These are phyloP conservation scores for Pythium aristosporum DNA, from an alignment of 352 stramenopile species.

Conservation along the genomic window DNA sequence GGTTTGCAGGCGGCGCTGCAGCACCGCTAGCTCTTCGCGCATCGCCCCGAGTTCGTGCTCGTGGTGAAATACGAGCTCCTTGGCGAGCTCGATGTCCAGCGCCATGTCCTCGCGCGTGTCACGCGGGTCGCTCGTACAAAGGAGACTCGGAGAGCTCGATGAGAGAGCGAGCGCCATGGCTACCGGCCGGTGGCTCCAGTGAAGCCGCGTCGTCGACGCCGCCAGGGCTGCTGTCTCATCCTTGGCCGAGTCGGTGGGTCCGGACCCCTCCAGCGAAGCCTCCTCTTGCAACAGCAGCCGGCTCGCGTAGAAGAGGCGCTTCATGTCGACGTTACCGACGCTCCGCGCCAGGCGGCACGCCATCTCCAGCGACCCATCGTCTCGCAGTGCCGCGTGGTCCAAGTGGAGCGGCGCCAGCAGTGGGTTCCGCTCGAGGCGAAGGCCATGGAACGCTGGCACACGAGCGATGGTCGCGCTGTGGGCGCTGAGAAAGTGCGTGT, in stretches of 20 bases:
- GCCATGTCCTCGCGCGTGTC: slow-evolving; percentile 32
- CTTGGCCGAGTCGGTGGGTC: neutral
- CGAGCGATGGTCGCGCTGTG: slow-evolving; percentile 25
- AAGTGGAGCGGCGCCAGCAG: slow-evolving; percentile 59
- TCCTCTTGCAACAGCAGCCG: slow-evolving; percentile 50
- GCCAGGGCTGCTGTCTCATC: neutral
- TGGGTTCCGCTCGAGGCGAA: slow-evolving; percentile 66
- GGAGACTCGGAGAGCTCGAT: slow-evolving; percentile 10
- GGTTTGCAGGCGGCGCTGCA: slow-evolving; percentile 45
- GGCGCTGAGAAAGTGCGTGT: slow-evolving; percentile 57
- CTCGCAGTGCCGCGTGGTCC: slow-evolving; percentile 49
- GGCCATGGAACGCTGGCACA: slow-evolving; percentile 40
- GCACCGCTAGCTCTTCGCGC: slow-evolving; percentile 47
- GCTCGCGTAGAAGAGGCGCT: slow-evolving; percentile 49
- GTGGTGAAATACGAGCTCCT: slow-evolving; percentile 62
- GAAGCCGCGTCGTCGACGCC: slow-evolving; percentile 24
- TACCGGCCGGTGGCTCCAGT: slow-evolving; percentile 48
- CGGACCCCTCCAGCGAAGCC: slow-evolving; percentile 20
- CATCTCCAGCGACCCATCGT: slow-evolving; percentile 20
- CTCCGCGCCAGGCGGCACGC: slow-evolving; percentile 40
- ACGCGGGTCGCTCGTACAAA: neutral
- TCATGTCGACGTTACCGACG: slow-evolving; percentile 57
- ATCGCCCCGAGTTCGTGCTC: slow-evolving; percentile 63
- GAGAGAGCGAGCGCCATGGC: slow-evolving; percentile 20
- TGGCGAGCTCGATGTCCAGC: slow-evolving; percentile 48